These are phyloP conservation scores for Gossypium australe DNA, from an alignment of 345 rosid genomes.

Conservation along the genomic window DNA sequence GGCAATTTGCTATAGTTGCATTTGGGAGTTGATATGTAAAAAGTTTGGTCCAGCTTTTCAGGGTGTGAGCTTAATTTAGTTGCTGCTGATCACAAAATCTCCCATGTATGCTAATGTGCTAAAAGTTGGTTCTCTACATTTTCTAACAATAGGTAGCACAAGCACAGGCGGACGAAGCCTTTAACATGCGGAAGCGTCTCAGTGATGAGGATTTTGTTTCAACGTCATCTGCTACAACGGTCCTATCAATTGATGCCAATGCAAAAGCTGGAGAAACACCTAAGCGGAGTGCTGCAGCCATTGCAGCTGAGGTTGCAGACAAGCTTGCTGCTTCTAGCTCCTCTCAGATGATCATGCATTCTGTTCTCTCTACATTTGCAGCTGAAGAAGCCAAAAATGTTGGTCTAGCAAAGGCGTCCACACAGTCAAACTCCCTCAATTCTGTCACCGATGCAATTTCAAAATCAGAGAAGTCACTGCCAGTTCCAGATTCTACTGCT, in stretches of 20 bases:
- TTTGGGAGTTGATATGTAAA: neutral
- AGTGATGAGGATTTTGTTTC: conserved; percentile 43
- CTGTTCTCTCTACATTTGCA: conserved; percentile 84
- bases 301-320: conserved; percentile 97
- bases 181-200: conserved; percentile 60
- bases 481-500: conserved; percentile 39
- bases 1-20: neutral
- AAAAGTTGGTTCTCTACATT: neutral
- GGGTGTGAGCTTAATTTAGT: neutral
- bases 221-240: conserved; percentile 2
- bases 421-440: conserved; percentile 24
- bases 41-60: neutral
- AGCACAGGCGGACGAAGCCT: conserved; percentile 69
- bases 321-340: conserved; percentile 83
- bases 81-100: neutral
- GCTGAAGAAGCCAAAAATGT: conserved; percentile 85
- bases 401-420: conserved; percentile 31
- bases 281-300: conserved; percentile 69
- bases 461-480: conserved; percentile 39
- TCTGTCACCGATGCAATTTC: conserved; percentile 22
- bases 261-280: conserved; percentile 45
- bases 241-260: conserved; percentile 23
- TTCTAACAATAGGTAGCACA: conserved; percentile 54
- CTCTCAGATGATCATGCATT: conserved; percentile 88
- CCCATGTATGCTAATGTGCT: neutral